These are phyloP conservation scores for Neoarthrinium moseri DNA, from an alignment of 2,329 filamentous ascomycete genomes.

Conservation along the genomic window DNA sequence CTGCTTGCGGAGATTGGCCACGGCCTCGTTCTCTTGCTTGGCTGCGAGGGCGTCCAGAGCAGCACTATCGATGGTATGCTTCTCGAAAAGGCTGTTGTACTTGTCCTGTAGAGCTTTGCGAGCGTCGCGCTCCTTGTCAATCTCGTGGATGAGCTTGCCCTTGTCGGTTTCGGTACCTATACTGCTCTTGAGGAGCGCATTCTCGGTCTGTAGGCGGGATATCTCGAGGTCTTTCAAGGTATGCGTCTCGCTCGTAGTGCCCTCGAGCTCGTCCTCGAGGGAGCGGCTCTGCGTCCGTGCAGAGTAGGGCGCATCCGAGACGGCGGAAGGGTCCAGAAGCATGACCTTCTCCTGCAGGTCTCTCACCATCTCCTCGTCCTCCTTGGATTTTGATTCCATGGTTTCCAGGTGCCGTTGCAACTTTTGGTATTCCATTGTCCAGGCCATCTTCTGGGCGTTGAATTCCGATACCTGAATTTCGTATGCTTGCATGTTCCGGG, in stretches of 20 bases:
- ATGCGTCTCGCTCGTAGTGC: slow-evolving; percentile 38
- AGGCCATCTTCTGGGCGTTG: slow-evolving; percentile 42
- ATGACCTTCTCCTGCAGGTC: slow-evolving; percentile 60
- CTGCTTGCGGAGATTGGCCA: slow-evolving; percentile 49
- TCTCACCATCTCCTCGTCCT: slow-evolving; percentile 53
- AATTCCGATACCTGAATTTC: slow-evolving; percentile 38
- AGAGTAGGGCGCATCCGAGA: slow-evolving; percentile 32
- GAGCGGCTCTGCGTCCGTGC: slow-evolving; percentile 18
- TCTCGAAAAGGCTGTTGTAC: slow-evolving; percentile 57
- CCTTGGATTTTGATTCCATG: slow-evolving; percentile 41
- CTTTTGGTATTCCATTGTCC: slow-evolving; percentile 30
- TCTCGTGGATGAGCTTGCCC: slow-evolving; percentile 51
- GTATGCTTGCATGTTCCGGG: slow-evolving; percentile 31
- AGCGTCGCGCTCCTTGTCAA: slow-evolving; percentile 53
- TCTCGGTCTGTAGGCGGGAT: slow-evolving; percentile 61
- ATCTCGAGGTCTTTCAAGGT: slow-evolving; percentile 48
- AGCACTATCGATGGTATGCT: slow-evolving; percentile 54
- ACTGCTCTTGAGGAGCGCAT: slow-evolving; percentile 55
- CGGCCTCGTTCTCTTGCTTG: slow-evolving; percentile 48
- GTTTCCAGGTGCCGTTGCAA: slow-evolving; percentile 25
- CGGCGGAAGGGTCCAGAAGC: slow-evolving; percentile 28
- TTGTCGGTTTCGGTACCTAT: slow-evolving; percentile 54
- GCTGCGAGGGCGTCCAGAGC: slow-evolving; percentile 55
- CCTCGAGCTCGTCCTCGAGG: slow-evolving; percentile 61
- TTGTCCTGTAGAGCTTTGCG: slow-evolving; percentile 52